Evolutionary conservation across 192 early-diverging fungal species (phyloP).

Genomic region (Coemansia sp.): DNA sequence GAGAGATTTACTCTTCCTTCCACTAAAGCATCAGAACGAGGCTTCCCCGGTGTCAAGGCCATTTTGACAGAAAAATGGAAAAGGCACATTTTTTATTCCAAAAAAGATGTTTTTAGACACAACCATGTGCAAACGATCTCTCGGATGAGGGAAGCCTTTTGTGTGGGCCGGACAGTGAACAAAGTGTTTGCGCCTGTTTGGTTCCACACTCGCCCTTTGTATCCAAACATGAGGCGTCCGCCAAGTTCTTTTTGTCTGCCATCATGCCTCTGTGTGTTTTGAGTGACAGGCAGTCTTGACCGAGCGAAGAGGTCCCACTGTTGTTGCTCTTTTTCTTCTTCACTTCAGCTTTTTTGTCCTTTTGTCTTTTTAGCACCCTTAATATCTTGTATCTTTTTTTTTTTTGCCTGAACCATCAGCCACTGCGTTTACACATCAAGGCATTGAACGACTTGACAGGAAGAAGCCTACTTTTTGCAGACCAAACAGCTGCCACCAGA

Average conservation of each 20-base stretch:
- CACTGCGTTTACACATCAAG: too few relatives aligned
- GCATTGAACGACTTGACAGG: too few relatives aligned
- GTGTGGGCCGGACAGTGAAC: not conserved
- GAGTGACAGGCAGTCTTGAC: not conserved
- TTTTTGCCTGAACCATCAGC: too few relatives aligned
- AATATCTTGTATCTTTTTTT: not conserved
- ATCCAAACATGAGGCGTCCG: not conserved
- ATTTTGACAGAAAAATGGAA: not conserved
- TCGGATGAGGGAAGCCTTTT: constrained; percentile 3
- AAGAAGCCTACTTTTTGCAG: too few relatives aligned
- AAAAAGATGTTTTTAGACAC: not conserved
- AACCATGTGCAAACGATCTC: constrained; percentile 7
- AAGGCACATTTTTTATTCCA: not conserved
- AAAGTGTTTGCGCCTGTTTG: not conserved
- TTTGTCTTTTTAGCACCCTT: not conserved
- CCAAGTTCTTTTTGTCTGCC: not conserved
- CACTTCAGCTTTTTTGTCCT: not conserved
- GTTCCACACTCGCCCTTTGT: not conserved
- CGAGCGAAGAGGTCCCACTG: not conserved
- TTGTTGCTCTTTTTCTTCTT: not conserved
- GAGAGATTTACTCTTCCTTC: too few relatives aligned
- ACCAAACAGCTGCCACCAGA: too few relatives aligned
- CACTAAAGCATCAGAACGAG: not conserved
- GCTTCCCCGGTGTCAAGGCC: not conserved
- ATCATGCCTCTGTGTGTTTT: not conserved